A percentile compares a stretch with the other conserved stretches of the same genome.
These are phyloP conservation scores for Metschnikowia koreensis DNA, from an alignment of 805 yeast species.

Conservation along the genomic window DNA sequence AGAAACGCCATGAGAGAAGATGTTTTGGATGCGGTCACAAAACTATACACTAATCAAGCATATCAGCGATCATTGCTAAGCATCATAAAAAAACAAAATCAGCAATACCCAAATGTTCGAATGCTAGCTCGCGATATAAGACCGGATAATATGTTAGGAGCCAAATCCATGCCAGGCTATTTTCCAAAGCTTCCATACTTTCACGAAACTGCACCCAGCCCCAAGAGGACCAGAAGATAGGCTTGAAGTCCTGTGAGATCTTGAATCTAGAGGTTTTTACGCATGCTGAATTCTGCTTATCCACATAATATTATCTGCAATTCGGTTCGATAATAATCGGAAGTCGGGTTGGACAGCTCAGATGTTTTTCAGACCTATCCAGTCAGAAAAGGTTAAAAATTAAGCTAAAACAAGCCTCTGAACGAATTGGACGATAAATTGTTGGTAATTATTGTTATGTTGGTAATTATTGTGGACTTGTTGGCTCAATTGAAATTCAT, in stretches of 20 bases:
- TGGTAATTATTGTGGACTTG: no score
- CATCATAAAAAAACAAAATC: constrained; percentile 6
- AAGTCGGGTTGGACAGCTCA: no score
- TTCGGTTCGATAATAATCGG: no score
- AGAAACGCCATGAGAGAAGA: background rate
- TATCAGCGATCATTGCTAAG: background rate
- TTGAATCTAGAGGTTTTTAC: background rate
- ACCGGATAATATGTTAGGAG: constrained; percentile 15
- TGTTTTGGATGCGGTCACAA: constrained; percentile 11
- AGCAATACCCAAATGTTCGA: background rate
- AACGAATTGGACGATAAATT: no score
- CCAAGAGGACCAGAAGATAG: background rate
- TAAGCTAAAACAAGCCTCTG: no score
- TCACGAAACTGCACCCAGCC: background rate
- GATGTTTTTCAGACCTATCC: no score
- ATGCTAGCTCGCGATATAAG: constrained; percentile 7
- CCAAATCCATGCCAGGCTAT: constrained; percentile 14
- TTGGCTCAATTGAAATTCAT: no score
- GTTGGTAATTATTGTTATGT: no score
- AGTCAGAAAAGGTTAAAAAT: no score
- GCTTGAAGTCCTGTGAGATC: background rate
- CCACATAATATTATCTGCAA: no score
- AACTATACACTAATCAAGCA: constrained; percentile 5
- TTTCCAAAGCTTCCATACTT: constrained; percentile 18
- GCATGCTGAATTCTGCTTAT: background rate